phyloP scores from a whole-genome alignment of 352 stramenopile species.

The Aphanomyces astaci region DNA sequence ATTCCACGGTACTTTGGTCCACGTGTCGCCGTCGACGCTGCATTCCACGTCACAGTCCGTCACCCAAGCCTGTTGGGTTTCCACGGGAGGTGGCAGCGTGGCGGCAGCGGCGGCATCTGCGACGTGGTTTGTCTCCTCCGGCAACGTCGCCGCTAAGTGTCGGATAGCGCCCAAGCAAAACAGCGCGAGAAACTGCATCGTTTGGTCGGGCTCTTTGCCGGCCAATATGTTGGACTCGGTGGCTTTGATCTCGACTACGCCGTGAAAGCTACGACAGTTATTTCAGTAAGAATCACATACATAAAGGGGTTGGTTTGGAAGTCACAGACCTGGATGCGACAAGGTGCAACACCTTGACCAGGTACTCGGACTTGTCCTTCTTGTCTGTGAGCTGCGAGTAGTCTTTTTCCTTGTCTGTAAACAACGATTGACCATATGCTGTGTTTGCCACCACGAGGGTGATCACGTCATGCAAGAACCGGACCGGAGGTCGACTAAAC shows the following conservation, averaged over 20 bases:
- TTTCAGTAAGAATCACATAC: not conserved
- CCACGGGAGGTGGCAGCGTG: not conserved
- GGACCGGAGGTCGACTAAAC: conserved; percentile 63
- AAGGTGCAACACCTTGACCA: conserved; percentile 65
- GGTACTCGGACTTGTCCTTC: conserved; percentile 63
- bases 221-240: conserved; percentile 70
- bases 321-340: conserved; percentile 49
- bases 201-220: conserved; percentile 66
- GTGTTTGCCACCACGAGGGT: conserved; percentile 63
- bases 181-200: conserved; percentile 50
- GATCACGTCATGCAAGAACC: conserved; percentile 75
- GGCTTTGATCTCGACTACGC: conserved; percentile 26
- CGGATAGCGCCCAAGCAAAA: conserved; percentile 15
- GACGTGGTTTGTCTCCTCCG: not conserved
- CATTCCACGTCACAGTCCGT: conserved; percentile 48
- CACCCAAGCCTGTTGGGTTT: conserved; percentile 33
- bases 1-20: conserved; percentile 30
- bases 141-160: conserved; percentile 2
- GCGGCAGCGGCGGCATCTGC: not conserved
- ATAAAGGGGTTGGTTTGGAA: not conserved
- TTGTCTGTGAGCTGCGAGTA: conserved; percentile 61
- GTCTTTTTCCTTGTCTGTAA: conserved; percentile 43
- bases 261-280: conserved; percentile 7
- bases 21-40: conserved; percentile 58
- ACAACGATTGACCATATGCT: conserved; percentile 41